A percentile compares a stretch with the other conserved stretches of the same genome.
These are phyloP conservation scores for Violaceomyces palustris DNA, from an alignment of 1,284 basidiomycete species.

Conservation along the genomic window DNA sequence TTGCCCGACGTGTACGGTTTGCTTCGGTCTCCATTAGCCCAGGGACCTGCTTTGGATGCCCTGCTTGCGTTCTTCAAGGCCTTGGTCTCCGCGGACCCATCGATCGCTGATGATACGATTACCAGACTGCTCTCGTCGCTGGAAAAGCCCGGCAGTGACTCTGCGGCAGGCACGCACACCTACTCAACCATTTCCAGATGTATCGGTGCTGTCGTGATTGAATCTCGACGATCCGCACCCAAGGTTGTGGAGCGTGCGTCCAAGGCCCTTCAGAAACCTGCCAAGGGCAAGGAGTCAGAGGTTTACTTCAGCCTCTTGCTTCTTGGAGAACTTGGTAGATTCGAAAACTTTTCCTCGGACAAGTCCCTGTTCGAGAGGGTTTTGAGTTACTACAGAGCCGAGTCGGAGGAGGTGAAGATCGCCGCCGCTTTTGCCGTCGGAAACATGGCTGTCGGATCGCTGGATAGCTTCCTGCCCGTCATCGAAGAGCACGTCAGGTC, in stretches of 20 bases:
- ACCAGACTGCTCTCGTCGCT: slow-evolving; percentile 20
- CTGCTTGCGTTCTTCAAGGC: slow-evolving; percentile 73
- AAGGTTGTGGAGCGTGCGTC: slow-evolving; percentile 15
- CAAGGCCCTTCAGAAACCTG: slow-evolving; percentile 6
- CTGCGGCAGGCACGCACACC: slow-evolving; percentile 16
- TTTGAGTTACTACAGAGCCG: slow-evolving; percentile 14
- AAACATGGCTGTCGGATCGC: slow-evolving; percentile 88
- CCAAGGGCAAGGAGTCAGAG: slow-evolving; percentile 22
- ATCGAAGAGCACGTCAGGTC: slow-evolving; percentile 74
- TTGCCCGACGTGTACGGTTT: slow-evolving; percentile 67
- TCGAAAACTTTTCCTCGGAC: slow-evolving; percentile 28
- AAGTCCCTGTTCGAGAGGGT: slow-evolving; percentile 23
- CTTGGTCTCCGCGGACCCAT: slow-evolving; percentile 71
- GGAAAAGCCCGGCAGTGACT: slow-evolving; percentile 12
- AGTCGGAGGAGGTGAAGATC: slow-evolving; percentile 40
- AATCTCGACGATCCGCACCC: slow-evolving; percentile 12
- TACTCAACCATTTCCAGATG: slow-evolving; percentile 37
- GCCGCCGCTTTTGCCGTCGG: slow-evolving; percentile 57
- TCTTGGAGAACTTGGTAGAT: slow-evolving; percentile 40
- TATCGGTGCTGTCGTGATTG: slow-evolving; percentile 34
- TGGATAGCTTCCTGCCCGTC: slow-evolving; percentile 74
- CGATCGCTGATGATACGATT: slow-evolving; percentile 9
- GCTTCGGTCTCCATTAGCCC: slow-evolving; percentile 70
- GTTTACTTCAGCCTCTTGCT: slow-evolving; percentile 34
- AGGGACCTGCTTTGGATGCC: slow-evolving; percentile 70